Conservation (phyloP, 352 stramenopile genomes). For the Phytopythium mirpurense region DNA sequence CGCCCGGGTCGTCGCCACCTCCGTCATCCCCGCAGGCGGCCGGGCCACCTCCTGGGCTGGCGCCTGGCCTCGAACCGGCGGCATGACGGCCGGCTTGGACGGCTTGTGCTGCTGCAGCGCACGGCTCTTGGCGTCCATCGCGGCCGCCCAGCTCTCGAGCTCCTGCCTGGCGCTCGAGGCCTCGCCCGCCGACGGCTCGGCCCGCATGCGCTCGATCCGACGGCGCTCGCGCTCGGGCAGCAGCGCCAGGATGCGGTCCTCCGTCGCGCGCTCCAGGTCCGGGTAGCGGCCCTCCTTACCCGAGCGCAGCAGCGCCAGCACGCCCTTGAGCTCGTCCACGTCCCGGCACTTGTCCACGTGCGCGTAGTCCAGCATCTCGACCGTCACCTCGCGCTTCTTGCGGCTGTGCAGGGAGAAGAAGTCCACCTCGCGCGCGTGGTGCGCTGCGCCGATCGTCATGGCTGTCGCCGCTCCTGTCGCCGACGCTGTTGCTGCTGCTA, state of each 20-base stretch:
- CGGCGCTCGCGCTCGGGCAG: conserved; percentile 71
- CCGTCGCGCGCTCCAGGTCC: conserved; percentile 76
- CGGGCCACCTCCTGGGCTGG: conserved; percentile 2
- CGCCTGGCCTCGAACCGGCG: conserved; percentile 53
- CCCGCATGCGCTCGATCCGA: conserved; percentile 68
- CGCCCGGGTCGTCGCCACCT: neutral
- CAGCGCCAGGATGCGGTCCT: conserved; percentile 75
- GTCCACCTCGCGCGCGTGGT: conserved; percentile 33
- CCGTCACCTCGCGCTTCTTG: conserved; percentile 59
- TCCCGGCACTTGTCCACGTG: conserved; percentile 85
- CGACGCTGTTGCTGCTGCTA: too few relatives aligned
- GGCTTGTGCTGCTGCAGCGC: conserved; percentile 30
- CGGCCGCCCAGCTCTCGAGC: conserved; percentile 55
- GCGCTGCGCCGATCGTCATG: conserved; percentile 29
- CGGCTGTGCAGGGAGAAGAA: conserved; percentile 75
- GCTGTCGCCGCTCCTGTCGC: neutral
- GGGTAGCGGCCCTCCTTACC: conserved; percentile 90
- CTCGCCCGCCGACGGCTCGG: conserved; percentile 49
- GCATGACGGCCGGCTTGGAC: conserved; percentile 19
- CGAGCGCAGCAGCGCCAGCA: conserved; percentile 78
- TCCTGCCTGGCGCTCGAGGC: conserved; percentile 47
- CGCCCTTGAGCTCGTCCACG: conserved; percentile 81
- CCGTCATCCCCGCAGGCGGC: neutral
- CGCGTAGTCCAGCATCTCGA: conserved; percentile 91
- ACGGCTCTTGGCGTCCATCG: conserved; percentile 54